phyloP scores from a whole-genome alignment of 2,329 filamentous ascomycete genomes.

The Sporothrix dimorphospora region DNA sequence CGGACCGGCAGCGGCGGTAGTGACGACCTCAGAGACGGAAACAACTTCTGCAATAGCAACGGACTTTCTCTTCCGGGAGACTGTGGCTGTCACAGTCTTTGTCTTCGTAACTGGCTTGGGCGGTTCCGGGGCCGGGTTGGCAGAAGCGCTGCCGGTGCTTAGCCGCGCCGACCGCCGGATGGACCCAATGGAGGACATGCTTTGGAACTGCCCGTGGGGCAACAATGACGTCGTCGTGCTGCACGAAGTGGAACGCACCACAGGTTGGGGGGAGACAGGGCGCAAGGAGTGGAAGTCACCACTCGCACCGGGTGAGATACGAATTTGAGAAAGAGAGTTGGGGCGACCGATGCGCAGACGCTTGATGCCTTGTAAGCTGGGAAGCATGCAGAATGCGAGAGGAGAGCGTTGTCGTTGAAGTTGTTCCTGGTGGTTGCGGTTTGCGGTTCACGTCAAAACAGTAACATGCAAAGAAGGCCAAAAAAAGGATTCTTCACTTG shows the following conservation, averaged over 20 bases:
- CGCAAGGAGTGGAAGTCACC: not conserved
- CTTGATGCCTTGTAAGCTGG: not conserved
- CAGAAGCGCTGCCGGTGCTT: slow-evolving; percentile 40
- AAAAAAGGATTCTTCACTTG: not conserved
- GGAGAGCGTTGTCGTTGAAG: not conserved
- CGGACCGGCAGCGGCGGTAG: not conserved
- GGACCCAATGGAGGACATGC: slow-evolving; percentile 40
- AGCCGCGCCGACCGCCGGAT: slow-evolving; percentile 46
- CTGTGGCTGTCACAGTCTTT: slow-evolving; percentile 33
- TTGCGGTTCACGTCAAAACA: not conserved
- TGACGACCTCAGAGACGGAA: not conserved
- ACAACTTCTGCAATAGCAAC: not conserved
- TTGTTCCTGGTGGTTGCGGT: not conserved
- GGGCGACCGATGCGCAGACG: not conserved
- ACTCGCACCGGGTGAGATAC: not conserved
- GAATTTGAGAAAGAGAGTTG: not conserved
- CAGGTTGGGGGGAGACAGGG: not conserved
- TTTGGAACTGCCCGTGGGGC: not conserved
- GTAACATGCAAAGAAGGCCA: not conserved
- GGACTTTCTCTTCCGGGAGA: not conserved
- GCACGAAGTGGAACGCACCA: slow-evolving; percentile 7
- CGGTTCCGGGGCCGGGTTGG: slow-evolving; percentile 17
- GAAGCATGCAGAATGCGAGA: not conserved
- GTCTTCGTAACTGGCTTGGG: not conserved
- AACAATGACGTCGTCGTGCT: slow-evolving; percentile 5